Evolutionary conservation across 805 yeast species (phyloP), one percentile per base, ranked within the genome.

Genomic region (Kodamaea hsintzibuensis): DNA sequence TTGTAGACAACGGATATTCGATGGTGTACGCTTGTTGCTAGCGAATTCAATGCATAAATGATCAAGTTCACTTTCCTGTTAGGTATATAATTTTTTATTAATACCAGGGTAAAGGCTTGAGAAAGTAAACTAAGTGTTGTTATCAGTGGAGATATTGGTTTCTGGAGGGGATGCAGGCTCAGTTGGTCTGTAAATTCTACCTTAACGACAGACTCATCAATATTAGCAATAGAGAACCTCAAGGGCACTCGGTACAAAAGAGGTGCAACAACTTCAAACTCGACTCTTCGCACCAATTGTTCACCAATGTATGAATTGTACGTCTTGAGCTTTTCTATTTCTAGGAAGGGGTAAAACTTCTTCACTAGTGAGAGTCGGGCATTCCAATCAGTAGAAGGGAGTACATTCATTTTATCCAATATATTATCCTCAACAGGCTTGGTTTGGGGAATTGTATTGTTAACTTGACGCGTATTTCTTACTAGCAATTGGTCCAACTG

Each of bases 331-430:
- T 54, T 55, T 45, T 59, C 59, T 17, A 57, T 14, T 25, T 65
- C 65, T 37, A 73, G 44, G 47, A 57, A 50, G 1, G 72, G 69
- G 49, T 57, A 63, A 52, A 74, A 72, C 51, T 57, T 58, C 48
- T 59, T 63, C 14, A 71, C 42, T n/a, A 51, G 43, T 2, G 42
- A 35, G 13, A 55, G 47, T 10, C 60, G 45, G 13, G 50, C 52
- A 8, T 49, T 25, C 74, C 77, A 72, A 47, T 73, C 67, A 7
- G 57, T 55, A 2, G 78, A 68, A 1, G 79, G 78, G 5, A 65
- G 61, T 3, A 74, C 77, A 47, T 70, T 62, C 49, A 74, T 55
- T 18, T 64, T 63, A 8, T 66, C 60, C 12, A 66, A 38, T 2
- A 69, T 57, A 12, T 54, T 55, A 17, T 54, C 55, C 17, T 22